Base-by-base conservation (phyloP, 2,329 filamentous ascomycete genomes). In the Beauveria sp. region DNA sequence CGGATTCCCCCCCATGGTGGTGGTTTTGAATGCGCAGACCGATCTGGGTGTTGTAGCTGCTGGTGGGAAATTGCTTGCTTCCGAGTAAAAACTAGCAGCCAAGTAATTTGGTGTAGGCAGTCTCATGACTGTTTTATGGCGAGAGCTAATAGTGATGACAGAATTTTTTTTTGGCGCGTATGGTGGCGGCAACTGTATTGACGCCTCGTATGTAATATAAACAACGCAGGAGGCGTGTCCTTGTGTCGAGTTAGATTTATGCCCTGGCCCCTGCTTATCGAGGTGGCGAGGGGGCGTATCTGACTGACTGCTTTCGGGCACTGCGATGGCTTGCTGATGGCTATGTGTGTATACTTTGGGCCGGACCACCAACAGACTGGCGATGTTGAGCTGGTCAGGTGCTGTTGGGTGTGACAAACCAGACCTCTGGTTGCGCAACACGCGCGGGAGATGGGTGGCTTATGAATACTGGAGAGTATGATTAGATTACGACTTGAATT, bases 51-150 rank as follows among this genome's bases (percentile, higher is more conserved):
- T 55, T 45, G 53, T 45, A 18, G 20, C 40, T 45, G 40, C 53
- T 45, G 18, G 24, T 14, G 53, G 20, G 45, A 55, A 55, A 14
- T 6, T n/a, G 40, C 40, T 43, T 6, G 14, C 53, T 28, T 55
- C 53, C 18, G 53, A 45, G 22, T 45, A 55, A 55, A 55, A 45
- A 16, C 53, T 55, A 28, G 53, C 24, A 16, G 53, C 40, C 24
- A 55, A 42, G n/a, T 55, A 45, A 31, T 55, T 55, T 28, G 53
- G 53, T 31, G 38, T 55, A 45, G 53, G 40, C 18, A 55, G 53
- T 45, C 53, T 55, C 53, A 55, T 55, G 53, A 28, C 53, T 26
- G n/a, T 20, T 45, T 3, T 43, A n/a, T 9, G 16, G 31, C 50
- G 12, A 20, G n/a, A 20, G n/a, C 10, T 24, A 24, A 12, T 12